These are phyloP conservation scores for Zoysia matrella DNA, from an alignment of 202 grass and related monocot genomes.

Conservation along the genomic window DNA sequence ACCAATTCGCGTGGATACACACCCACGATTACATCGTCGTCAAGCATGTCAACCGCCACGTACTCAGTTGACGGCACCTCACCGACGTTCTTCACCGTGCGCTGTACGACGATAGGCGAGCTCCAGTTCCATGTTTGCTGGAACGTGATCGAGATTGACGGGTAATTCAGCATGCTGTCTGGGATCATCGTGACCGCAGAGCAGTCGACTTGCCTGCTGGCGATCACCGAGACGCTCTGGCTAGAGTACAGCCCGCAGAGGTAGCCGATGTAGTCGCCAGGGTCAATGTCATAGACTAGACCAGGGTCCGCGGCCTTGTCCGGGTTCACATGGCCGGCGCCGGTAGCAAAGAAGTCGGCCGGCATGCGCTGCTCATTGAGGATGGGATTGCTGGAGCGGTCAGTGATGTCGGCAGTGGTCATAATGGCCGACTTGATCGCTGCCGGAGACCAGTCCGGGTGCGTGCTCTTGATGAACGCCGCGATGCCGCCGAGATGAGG, in stretches of 20 bases:
- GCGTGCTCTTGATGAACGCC: slow-evolving; percentile 65
- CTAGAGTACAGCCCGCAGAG: slow-evolving; percentile 65
- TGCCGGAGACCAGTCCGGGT: slow-evolving; percentile 73
- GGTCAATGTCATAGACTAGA: slow-evolving; percentile 61
- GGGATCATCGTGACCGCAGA: slow-evolving; percentile 42
- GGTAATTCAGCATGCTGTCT: slow-evolving; percentile 69
- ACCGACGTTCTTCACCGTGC: slow-evolving; percentile 72
- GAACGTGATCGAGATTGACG: slow-evolving; percentile 60
- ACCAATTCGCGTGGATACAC: slow-evolving; percentile 31
- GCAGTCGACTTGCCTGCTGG: slow-evolving; percentile 45
- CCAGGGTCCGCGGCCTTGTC: slow-evolving; percentile 58
- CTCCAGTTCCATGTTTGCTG: slow-evolving; percentile 5
- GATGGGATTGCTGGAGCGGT: slow-evolving; percentile 41
- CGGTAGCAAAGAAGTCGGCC: slow-evolving; percentile 56
- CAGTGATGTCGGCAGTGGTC: slow-evolving; percentile 57
- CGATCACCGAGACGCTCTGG: slow-evolving; percentile 43
- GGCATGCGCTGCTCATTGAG: slow-evolving; percentile 33
- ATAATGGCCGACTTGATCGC: slow-evolving; percentile 94
- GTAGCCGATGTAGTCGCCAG: slow-evolving; percentile 58
- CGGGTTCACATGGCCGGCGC: slow-evolving; percentile 75
- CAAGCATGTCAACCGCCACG: slow-evolving; percentile 17
- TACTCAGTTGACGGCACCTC: slow-evolving; percentile 40
- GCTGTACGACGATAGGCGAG: slow-evolving; percentile 11
- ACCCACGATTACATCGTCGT: slow-evolving; percentile 28
- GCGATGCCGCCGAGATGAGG: slow-evolving; percentile 81